Conservation (phyloP, 352 stramenopile genomes). For the Globisporangium mamillatum region DNA sequence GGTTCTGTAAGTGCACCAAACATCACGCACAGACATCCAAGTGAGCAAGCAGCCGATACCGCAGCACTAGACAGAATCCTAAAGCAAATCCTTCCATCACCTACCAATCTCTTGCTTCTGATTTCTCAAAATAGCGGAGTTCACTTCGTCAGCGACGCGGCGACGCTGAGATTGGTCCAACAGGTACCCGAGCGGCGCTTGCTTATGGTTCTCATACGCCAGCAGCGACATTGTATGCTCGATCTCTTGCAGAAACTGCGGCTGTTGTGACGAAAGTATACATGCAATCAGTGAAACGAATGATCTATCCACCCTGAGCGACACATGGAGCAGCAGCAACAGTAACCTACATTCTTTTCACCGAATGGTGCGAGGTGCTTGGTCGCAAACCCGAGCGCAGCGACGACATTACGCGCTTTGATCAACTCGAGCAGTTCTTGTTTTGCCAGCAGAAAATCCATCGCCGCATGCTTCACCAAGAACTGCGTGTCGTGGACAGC, state of each 20-base stretch:
- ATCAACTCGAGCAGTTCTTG: constrained; percentile 83
- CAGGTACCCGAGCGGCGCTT: constrained; percentile 55
- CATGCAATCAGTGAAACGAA: background rate
- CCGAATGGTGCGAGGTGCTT: constrained; percentile 69
- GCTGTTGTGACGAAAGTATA: constrained; percentile 25
- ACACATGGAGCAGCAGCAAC: background rate
- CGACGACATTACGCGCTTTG: constrained; percentile 56
- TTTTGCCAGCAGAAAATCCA: constrained; percentile 78
- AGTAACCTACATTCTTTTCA: constrained; percentile 53
- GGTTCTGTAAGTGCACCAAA: constrained; percentile 34
- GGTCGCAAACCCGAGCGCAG: constrained; percentile 69
- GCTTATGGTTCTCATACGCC: constrained; percentile 64
- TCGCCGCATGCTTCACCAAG: constrained; percentile 49
- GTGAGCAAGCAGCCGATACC: constrained; percentile 1
- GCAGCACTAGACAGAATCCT: background rate
- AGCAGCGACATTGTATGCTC: constrained; percentile 76
- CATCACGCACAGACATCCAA: constrained; percentile 3
- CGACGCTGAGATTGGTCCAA: constrained; percentile 61
- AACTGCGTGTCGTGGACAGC: constrained; percentile 26
- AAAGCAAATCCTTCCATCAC: constrained; percentile 5
- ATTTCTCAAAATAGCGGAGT: constrained; percentile 63
- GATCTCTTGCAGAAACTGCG: constrained; percentile 71
- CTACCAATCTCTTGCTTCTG: constrained; percentile 76
- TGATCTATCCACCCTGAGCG: background rate
- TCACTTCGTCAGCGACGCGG: constrained; percentile 70